Base-by-base conservation (phyloP, 163 green algal genomes). In the Chlorella variabilis region DNA sequence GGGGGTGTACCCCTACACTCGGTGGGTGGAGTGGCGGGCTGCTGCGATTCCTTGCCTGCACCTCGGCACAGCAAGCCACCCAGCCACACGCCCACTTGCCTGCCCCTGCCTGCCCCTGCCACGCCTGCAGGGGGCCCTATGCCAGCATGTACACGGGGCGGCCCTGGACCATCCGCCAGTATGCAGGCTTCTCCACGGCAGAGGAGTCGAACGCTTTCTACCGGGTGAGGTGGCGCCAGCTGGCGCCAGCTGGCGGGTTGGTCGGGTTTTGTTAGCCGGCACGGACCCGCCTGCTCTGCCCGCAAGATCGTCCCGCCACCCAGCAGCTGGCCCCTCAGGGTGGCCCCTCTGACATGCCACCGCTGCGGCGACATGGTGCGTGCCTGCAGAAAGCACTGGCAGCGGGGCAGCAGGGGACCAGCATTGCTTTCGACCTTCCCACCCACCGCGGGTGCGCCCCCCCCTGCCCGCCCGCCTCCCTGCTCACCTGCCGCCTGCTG, bases 201-300 rank as follows among this genome's bases (percentile, higher is more conserved):
- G 91, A 95, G 70, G 91, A 95, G 71, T 94, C 90, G 9, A 95
- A 95, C 65, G 89, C 87, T 2, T 95, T 95, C 63, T 95, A 94
- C 73, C 81, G 42, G 59, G 78, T 75, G 33, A 7, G 66, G 36
- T n/a, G n/a, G n/a, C n/a, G n/a, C n/a, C n/a, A n/a, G n/a, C n/a
- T n/a, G n/a, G n/a, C n/a, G n/a, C n/a, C n/a, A n/a, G n/a, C n/a
- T n/a, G n/a, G n/a, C n/a, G 45, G 11, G 45, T 54, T 54, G 45
- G 11, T 54, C 45, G 11, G 11, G 45, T 15, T 54, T 15, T 42
- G n/a, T n/a, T n/a, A n/a, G n/a, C n/a, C n/a, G n/a, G n/a, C n/a
- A n/a, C n/a, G n/a, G n/a, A n/a, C n/a, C n/a, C n/a, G n/a, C n/a
- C n/a, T n/a, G n/a, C n/a, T n/a, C n/a, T n/a, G n/a, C n/a, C n/a